A percentile compares a stretch with the other conserved stretches of the same genome.
Conservation (phyloP, 441 rosid genomes). For the Euphorbia schlechtendalii region DNA sequence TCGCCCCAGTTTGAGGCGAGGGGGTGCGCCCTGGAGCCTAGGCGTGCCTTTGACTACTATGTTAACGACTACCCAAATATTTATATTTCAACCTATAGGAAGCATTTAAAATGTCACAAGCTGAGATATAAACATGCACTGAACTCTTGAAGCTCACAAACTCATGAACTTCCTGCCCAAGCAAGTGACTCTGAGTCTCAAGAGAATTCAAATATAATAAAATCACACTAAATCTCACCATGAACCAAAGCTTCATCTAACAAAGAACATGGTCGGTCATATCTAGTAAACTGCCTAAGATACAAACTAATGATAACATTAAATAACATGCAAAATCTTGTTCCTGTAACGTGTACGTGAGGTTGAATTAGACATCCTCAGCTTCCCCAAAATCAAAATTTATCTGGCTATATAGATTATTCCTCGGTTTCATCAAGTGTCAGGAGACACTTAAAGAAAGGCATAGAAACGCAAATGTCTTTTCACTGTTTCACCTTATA, state of each 20-base stretch:
- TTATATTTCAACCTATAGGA: neutral
- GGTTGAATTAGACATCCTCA: neutral
- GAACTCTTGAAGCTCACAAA: neutral
- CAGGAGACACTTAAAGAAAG: neutral
- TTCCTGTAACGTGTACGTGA: neutral
- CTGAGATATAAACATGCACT: constrained; percentile 4
- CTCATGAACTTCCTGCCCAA: neutral
- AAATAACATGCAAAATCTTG: neutral
- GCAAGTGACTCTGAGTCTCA: neutral
- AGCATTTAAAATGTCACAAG: neutral
- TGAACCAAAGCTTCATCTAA: neutral
- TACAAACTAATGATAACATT: neutral
- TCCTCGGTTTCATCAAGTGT: neutral
- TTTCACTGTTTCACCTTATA: neutral
- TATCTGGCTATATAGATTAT: neutral
- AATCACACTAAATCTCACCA: neutral
- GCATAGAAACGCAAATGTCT: neutral
- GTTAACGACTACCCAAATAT: neutral
- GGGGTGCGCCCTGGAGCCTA: too few species aligned
- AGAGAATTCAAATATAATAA: neutral
- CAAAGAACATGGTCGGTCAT: neutral
- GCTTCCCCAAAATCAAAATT: neutral
- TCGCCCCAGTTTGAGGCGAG: too few species aligned
- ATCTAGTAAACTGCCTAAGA: neutral
- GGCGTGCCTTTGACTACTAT: too few species aligned